Conservation (phyloP, 805 yeast species). For the Lipomyces spencermartinsiae region DNA sequence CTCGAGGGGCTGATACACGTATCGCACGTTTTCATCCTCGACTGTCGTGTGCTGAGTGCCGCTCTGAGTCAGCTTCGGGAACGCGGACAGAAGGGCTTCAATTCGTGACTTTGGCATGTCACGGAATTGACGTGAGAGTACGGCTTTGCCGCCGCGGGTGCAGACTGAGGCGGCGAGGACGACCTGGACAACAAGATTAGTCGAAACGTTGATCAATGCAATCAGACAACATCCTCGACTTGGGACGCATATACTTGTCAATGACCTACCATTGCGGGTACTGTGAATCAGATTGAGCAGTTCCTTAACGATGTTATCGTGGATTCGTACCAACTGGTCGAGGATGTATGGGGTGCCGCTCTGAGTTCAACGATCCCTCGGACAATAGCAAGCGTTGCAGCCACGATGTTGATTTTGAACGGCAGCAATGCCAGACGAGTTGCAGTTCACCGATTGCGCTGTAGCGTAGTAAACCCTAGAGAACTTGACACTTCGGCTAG, state of each 20-base stretch:
- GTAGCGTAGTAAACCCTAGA: background rate
- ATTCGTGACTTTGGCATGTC: constrained; percentile 85
- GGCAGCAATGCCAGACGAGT: background rate
- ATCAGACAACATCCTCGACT: background rate
- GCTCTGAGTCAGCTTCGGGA: constrained; percentile 77
- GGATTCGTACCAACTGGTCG: background rate
- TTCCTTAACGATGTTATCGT: background rate
- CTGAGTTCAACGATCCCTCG: background rate
- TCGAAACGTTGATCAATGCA: background rate
- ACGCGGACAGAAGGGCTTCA: constrained; percentile 81
- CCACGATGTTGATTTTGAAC: background rate
- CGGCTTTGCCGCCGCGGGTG: constrained; percentile 87
- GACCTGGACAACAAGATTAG: constrained; percentile 24
- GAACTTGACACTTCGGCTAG: background rate
- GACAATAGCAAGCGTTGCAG: background rate
- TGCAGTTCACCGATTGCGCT: background rate
- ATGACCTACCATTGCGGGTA: background rate
- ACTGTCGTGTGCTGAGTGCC: constrained; percentile 88
- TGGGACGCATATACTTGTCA: background rate
- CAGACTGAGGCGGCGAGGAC: constrained; percentile 89
- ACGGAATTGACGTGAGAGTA: constrained; percentile 88
- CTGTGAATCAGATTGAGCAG: background rate
- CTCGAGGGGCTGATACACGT: constrained; percentile 94
- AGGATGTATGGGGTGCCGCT: background rate
- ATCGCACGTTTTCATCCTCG: constrained; percentile 89